A percentile compares a stretch with the other conserved stretches of the same genome.
phyloP scores from a whole-genome alignment of 345 rosid species.

The Durio zibethinus region DNA sequence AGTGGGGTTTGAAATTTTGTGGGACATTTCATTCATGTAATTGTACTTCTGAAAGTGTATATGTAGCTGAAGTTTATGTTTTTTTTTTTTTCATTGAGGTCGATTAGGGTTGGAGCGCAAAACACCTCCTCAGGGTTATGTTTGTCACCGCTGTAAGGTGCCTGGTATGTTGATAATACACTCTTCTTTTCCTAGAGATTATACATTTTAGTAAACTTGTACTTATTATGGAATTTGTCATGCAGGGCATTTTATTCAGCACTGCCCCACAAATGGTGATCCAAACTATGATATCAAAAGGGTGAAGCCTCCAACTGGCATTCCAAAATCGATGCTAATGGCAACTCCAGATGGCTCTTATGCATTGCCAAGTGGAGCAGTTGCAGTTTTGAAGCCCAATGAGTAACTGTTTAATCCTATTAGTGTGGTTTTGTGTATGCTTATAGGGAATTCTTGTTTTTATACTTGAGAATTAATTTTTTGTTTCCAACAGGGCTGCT shows the following conservation, averaged over 20 bases:
- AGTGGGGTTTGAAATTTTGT: background rate
- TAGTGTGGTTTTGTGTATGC: background rate
- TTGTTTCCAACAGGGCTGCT: constrained; percentile 65
- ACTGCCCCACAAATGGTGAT: constrained; percentile 98
- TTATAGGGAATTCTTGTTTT: background rate
- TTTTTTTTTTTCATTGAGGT: constrained; percentile 31
- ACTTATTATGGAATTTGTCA: constrained; percentile 3
- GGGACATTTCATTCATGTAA: background rate
- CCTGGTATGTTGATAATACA: constrained; percentile 59
- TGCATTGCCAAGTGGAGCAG: constrained; percentile 95
- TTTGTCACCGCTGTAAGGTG: constrained; percentile 91
- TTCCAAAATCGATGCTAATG: constrained; percentile 97
- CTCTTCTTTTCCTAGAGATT: background rate
- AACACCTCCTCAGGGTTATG: constrained; percentile 95
- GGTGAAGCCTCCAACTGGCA: constrained; percentile 93
- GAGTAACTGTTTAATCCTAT: constrained; percentile 45
- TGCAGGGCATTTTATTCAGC: constrained; percentile 97
- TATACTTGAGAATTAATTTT: constrained; percentile 6
- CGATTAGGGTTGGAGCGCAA: constrained; percentile 82
- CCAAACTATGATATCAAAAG: constrained; percentile 86
- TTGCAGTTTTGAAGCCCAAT: constrained; percentile 90
- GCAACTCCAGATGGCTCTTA: constrained; percentile 94
- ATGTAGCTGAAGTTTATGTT: constrained; percentile 20
- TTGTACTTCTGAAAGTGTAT: background rate
- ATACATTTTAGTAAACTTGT: background rate